phyloP scores from a whole-genome alignment of 352 stramenopile genomes.

The Sclerospora graminicola region DNA sequence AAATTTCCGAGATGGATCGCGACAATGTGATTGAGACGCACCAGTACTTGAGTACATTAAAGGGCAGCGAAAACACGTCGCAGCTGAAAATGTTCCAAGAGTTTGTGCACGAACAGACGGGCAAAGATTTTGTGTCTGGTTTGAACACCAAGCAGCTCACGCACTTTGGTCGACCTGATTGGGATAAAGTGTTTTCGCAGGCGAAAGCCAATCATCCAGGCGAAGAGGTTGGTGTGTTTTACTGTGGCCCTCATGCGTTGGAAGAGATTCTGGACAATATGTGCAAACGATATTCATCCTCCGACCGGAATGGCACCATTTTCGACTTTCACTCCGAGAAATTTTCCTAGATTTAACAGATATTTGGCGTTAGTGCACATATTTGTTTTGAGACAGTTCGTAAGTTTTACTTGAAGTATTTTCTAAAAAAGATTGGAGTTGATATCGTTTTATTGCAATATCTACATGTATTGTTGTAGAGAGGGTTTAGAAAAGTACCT shows the following conservation, averaged over 20 bases:
- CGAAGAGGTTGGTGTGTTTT: conserved; percentile 82
- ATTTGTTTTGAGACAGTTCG: too few relatives aligned
- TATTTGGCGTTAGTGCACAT: too few relatives aligned
- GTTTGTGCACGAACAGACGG: conserved; percentile 68
- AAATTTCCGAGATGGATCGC: conserved; percentile 63
- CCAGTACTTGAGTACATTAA: conserved; percentile 77
- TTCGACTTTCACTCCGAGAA: conserved; percentile 85
- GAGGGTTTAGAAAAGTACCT: too few relatives aligned
- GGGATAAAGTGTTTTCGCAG: conserved; percentile 63
- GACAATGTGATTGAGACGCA: conserved; percentile 77
- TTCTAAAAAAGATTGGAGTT: too few relatives aligned
- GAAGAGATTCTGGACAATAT: conserved; percentile 63
- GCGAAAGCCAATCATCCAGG: conserved; percentile 33
- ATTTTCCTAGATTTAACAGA: conserved; percentile 33
- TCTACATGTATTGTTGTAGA: too few relatives aligned
- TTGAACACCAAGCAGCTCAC: conserved; percentile 72
- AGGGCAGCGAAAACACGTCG: conserved; percentile 55
- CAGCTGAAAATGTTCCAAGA: conserved; percentile 81
- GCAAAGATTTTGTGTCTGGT: conserved; percentile 73
- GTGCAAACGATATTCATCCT: conserved; percentile 61
- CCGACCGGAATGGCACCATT: conserved; percentile 33
- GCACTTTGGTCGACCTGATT: conserved; percentile 82
- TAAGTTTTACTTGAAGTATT: too few relatives aligned
- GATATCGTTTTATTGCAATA: too few relatives aligned
- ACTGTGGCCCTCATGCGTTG: conserved; percentile 73